Percentiles rank a stretch among this genome's conserved stretches.
Evolutionary conservation across 257 asterid genomes (phyloP).

Genomic region (Petunia axillaris): DNA sequence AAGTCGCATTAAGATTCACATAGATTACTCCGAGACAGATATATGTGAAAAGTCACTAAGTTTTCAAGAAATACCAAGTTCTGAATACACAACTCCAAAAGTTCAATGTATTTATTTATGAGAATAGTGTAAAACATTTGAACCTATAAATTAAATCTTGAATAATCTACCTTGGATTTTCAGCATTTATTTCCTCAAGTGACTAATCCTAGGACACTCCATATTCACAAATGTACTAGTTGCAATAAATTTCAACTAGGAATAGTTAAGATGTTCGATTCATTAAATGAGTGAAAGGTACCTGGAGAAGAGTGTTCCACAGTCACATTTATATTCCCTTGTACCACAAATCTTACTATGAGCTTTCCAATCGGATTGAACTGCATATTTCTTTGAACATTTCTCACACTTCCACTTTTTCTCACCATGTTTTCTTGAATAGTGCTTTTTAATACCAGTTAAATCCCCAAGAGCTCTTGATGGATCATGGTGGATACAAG

Average conservation of each 20-base stretch:
- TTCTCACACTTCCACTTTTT: constrained; percentile 39
- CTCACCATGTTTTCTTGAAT: constrained; percentile 31
- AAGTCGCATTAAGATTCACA: constrained; percentile 21
- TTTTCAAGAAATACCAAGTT: no score
- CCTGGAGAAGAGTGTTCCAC: constrained; percentile 41
- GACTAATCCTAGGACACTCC: background rate
- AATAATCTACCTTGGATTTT: background rate
- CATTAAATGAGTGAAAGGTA: background rate
- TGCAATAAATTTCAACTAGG: constrained; percentile 19
- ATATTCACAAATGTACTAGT: constrained; percentile 6
- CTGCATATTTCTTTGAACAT: constrained; percentile 33
- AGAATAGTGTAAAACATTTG: background rate
- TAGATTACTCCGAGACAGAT: background rate
- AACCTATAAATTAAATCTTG: background rate
- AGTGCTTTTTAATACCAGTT: constrained; percentile 36
- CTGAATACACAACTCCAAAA: no score
- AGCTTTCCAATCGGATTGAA: constrained; percentile 36
- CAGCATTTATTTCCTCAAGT: background rate
- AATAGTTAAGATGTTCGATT: background rate
- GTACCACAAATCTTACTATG: constrained; percentile 38
- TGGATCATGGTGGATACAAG: constrained; percentile 36
- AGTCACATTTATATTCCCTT: constrained; percentile 36
- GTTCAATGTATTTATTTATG: no score
- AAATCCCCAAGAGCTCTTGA: constrained; percentile 33
- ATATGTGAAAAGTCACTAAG: background rate